phyloP scores from a whole-genome alignment of 2,329 filamentous ascomycete genomes.

The Aspergillus nomiae region DNA sequence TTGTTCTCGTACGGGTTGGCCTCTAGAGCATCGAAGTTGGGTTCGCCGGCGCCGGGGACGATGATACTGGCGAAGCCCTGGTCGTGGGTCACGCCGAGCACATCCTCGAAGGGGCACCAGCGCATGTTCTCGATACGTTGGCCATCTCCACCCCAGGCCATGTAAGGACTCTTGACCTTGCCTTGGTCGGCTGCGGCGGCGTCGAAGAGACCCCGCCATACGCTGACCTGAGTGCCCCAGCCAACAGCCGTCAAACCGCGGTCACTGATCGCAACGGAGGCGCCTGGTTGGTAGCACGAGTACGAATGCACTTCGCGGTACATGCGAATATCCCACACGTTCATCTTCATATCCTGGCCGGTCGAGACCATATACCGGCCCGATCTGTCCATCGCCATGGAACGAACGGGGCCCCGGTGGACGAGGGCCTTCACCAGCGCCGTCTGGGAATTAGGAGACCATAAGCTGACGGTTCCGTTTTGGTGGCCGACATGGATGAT shows the following conservation, averaged over 20 bases:
- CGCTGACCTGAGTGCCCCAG: conserved; percentile 83
- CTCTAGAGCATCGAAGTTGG: conserved; percentile 94
- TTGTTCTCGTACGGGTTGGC: conserved; percentile 91
- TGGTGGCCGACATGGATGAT: conserved; percentile 91
- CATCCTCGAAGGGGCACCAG: conserved; percentile 95
- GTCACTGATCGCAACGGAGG: conserved; percentile 85
- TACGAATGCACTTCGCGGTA: conserved; percentile 92
- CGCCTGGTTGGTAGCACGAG: conserved; percentile 77
- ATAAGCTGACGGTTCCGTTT: conserved; percentile 90
- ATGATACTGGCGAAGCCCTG: conserved; percentile 87
- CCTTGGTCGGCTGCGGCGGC: conserved; percentile 70
- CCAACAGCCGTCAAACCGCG: conserved; percentile 83
- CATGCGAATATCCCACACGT: conserved; percentile 94
- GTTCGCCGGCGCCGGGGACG: conserved; percentile 91
- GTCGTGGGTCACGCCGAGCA: conserved; percentile 82
- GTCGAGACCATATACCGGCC: conserved; percentile 95
- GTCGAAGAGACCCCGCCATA: conserved; percentile 89
- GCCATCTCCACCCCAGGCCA: conserved; percentile 89
- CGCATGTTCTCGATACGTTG: conserved; percentile 75
- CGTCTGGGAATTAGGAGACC: conserved; percentile 88
- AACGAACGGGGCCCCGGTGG: conserved; percentile 84
- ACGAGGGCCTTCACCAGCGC: conserved; percentile 89
- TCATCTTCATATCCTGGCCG: conserved; percentile 86
- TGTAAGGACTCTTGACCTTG: conserved; percentile 85
- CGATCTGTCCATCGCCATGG: conserved; percentile 81